phyloP scores from a whole-genome alignment of 345 rosid genomes.

The Gossypium sturtianum region DNA sequence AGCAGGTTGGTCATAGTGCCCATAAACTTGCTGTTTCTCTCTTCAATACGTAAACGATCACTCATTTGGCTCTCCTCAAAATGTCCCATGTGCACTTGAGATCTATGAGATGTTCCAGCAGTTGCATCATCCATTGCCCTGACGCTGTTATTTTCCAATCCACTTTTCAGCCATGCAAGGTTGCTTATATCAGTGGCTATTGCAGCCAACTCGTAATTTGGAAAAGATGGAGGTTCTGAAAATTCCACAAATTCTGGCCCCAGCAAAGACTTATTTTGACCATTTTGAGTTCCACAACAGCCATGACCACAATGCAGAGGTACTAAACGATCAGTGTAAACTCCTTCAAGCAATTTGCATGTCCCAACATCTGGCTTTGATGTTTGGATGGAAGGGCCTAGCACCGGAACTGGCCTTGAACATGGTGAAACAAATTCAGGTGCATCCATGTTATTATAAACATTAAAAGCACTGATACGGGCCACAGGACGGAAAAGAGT shows the following conservation, averaged over 20 bases:
- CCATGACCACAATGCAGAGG: slow-evolving; percentile 70
- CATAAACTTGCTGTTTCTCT: slow-evolving; percentile 29
- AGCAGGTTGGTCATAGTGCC: slow-evolving; percentile 15
- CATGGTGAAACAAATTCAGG: slow-evolving; percentile 31
- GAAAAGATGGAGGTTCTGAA: slow-evolving; percentile 49
- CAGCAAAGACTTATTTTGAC: slow-evolving; percentile 40
- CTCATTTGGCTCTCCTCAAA: slow-evolving; percentile 29
- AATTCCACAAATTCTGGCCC: slow-evolving; percentile 79
- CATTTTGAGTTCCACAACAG: slow-evolving; percentile 41
- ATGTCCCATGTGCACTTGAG: slow-evolving; percentile 20
- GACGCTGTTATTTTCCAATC: slow-evolving; percentile 53
- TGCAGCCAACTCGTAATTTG: slow-evolving; percentile 73
- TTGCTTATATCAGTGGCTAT: slow-evolving; percentile 76
- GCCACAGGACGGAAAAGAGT: slow-evolving; percentile 69
- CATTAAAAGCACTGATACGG: slow-evolving; percentile 55
- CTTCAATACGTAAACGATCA: slow-evolving; percentile 30
- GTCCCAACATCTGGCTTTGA: slow-evolving; percentile 45
- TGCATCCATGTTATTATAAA: slow-evolving; percentile 31
- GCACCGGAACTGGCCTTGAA: slow-evolving; percentile 29
- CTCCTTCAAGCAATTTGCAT: slow-evolving; percentile 50
- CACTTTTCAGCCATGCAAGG: slow-evolving; percentile 80
- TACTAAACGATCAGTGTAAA: slow-evolving; percentile 44
- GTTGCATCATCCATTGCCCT: slow-evolving; percentile 41
- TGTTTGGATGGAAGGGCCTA: slow-evolving; percentile 34
- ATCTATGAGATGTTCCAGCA: slow-evolving; percentile 28